Percentiles rank a stretch among this genome's conserved stretches.
These are phyloP conservation scores for Corchorus capsularis DNA, from an alignment of 345 rosid species.

Conservation along the genomic window DNA sequence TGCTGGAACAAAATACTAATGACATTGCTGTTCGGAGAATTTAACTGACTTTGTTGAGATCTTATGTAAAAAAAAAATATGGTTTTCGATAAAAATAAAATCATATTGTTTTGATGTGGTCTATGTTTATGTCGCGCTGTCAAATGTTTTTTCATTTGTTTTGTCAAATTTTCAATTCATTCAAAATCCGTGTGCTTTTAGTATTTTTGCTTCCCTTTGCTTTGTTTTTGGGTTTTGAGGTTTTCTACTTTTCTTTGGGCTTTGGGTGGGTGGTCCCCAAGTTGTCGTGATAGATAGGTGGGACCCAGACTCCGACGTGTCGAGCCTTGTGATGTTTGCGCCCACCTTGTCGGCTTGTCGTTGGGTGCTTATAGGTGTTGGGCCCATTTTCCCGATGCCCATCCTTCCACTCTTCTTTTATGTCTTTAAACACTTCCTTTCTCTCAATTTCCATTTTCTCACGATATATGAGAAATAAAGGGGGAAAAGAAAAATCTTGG, in stretches of 20 bases:
- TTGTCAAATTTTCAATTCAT: not conserved
- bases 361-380: constrained; percentile 24
- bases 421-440: not conserved
- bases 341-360: constrained; percentile 54
- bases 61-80: too few species aligned
- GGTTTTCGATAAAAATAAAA: too few species aligned
- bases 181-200: constrained; percentile 11
- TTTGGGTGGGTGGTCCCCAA: not conserved
- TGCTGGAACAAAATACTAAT: too few species aligned
- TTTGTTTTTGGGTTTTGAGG: not conserved
- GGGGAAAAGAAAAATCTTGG: too few species aligned
- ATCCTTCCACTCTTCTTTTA: not conserved
- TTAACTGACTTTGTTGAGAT: too few species aligned
- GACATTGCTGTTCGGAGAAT: too few species aligned
- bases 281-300: constrained; percentile 1
- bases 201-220: not conserved
- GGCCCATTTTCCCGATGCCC: constrained; percentile 22
- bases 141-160: not conserved
- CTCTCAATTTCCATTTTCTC: constrained; percentile 2
- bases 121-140: constrained; percentile 7
- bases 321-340: constrained; percentile 21
- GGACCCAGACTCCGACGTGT: constrained; percentile 26
- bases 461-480: not conserved
- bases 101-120: not conserved
- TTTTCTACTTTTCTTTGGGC: not conserved